Conservation (phyloP, 805 yeast species). For the Torulaspora delbrueckii region DNA sequence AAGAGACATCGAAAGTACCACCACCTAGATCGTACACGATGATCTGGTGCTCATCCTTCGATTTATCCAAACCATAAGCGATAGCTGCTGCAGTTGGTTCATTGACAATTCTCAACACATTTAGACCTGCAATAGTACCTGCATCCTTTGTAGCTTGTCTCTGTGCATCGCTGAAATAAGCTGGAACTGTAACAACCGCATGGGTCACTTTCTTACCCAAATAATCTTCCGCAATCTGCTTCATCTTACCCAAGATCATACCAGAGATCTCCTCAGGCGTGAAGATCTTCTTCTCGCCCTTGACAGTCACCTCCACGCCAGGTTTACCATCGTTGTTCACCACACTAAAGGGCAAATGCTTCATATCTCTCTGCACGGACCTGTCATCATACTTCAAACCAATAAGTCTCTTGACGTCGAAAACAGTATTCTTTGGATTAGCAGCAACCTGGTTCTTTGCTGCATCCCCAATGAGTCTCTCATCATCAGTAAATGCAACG, state of each 20-base stretch:
- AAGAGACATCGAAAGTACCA: conserved; percentile 93
- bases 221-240: conserved; percentile 85
- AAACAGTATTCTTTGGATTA: conserved; percentile 80
- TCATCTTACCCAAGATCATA: conserved; percentile 90
- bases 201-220: conserved; percentile 79
- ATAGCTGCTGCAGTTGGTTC: conserved; percentile 98
- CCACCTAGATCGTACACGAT: conserved; percentile 95
- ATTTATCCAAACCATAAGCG: conserved; percentile 88
- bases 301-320: conserved; percentile 65
- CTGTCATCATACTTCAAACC: conserved; percentile 76
- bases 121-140: conserved; percentile 86
- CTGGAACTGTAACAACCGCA: conserved; percentile 91
- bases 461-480: conserved; percentile 92
- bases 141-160: conserved; percentile 94
- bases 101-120: conserved; percentile 81
- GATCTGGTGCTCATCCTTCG: conserved; percentile 79
- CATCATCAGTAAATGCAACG: conserved; percentile 88
- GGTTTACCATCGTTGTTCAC: conserved; percentile 76
- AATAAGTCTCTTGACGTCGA: conserved; percentile 87
- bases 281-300: conserved; percentile 71
- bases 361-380: conserved; percentile 74
- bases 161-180: conserved; percentile 90
- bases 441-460: conserved; percentile 94
- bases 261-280: conserved; percentile 92
- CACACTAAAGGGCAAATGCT: conserved; percentile 75